Evolutionary conservation across 805 yeast species (phyloP), one percentile per base, ranked within the genome.

Genomic region (Yamadazyma olivae): DNA sequence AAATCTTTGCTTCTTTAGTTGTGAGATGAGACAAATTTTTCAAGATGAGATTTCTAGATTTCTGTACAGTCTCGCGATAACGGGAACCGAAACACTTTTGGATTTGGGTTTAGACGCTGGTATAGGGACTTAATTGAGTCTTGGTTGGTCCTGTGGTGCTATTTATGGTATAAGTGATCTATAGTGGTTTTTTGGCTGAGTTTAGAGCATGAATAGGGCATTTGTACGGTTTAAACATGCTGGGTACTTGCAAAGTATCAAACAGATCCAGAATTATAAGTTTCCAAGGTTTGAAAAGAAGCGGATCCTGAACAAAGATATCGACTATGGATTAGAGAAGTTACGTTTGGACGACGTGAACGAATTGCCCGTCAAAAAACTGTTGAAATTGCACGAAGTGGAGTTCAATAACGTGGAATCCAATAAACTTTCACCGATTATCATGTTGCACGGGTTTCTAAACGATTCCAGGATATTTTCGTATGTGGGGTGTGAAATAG

Each of bases 401-500:
- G n/a, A n/a, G n/a, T n/a, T n/a, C n/a, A n/a, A 10, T 10, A 7
- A 20, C 10, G 23, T 24, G 27, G 27, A 34, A 33, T 20, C n/a
- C 13, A 5, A 28, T 23, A 3, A 6, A 12, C 13, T n/a, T 12
- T 19, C 36, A 3, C 39, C 59, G 1, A 74, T 77, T 1, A 53
- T 70, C 1, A 43, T 77, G 7, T 46, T 78, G 10, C 83, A 77
- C 49, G 83, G 83, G 1, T 60, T 76, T 18, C 66, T 78, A 35
- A 83, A 81, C 0, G 66, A 72, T 4, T 61, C 59, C 26, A 61
- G 59, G 33, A 70, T 67, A 48, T 78, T 66, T 49, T 56, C 60
- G 22, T 49, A 63, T 5, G 54, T 70, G 2, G 72, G 68, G 6
- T 56, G 63, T 31, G 46, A 45, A 8, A 44, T 75, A 17, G 50